These are phyloP conservation scores for Nannochloropsis salina DNA, from an alignment of 108 stramenopile genomes.

Conservation along the genomic window DNA sequence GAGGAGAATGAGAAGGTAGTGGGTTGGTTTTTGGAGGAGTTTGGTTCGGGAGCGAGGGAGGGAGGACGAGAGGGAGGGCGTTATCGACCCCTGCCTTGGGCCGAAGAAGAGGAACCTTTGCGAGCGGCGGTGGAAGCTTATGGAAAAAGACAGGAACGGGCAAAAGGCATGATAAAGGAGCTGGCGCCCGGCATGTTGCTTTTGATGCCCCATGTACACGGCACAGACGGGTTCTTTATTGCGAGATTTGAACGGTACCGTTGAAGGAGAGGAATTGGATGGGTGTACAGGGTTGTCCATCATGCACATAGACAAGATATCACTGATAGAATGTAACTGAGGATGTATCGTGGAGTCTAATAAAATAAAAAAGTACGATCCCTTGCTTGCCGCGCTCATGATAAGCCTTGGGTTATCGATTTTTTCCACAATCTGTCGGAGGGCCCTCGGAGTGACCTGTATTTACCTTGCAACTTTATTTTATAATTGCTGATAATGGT, in stretches of 20 bases:
- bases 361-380: background rate
- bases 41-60: background rate
- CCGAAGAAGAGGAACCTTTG: background rate
- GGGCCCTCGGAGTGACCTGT: background rate
- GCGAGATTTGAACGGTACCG: background rate
- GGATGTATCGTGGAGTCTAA: background rate
- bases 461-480: background rate
- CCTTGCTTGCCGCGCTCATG: background rate
- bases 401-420: background rate
- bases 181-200: background rate
- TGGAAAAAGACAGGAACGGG: background rate
- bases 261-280: background rate
- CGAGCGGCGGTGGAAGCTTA: background rate
- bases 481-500: background rate
- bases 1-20: slow-evolving; percentile 1
- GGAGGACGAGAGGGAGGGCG: background rate
- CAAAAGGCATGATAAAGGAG: background rate
- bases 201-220: background rate
- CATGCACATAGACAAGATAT: background rate
- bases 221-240: slow-evolving; percentile 8
- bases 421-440: background rate
- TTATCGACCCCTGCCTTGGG: background rate
- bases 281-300: background rate
- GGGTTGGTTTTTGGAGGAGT: background rate
- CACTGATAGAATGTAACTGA: background rate